Evolutionary conservation across 176 grass and related monocot species (phyloP).

Genomic region (Phyllostachys edulis): DNA sequence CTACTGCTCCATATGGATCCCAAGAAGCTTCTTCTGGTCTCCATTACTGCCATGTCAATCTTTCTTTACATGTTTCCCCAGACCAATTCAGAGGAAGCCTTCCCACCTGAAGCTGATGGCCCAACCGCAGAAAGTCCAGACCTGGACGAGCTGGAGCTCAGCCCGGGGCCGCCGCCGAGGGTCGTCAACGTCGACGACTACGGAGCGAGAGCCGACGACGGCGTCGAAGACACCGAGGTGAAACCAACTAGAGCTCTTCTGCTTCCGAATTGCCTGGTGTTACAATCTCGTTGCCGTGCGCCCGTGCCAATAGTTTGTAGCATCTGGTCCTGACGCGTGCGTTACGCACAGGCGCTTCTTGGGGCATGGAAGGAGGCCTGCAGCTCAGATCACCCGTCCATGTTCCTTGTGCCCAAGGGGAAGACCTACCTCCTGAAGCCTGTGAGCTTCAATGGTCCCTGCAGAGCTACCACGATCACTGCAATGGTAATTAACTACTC

Average conservation of each 20-base stretch:
- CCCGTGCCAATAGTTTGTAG: neutral
- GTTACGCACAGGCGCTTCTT: conserved; percentile 55
- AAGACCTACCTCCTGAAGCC: conserved; percentile 63
- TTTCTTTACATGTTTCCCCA: neutral
- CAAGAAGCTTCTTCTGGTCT: conserved; percentile 19
- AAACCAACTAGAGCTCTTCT: neutral
- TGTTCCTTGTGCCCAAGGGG: conserved; percentile 37
- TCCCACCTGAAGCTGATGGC: conserved; percentile 21
- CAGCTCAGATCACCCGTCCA: conserved; percentile 29
- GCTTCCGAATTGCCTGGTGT: neutral
- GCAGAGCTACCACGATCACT: conserved; percentile 44
- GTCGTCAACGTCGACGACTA: conserved; percentile 57
- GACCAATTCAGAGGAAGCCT: conserved; percentile 18
- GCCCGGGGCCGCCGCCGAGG: conserved; percentile 6
- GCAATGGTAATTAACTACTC: neutral
- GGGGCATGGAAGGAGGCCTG: conserved; percentile 64
- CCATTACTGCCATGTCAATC: conserved; percentile 25
- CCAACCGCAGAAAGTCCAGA: neutral
- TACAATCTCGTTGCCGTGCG: neutral
- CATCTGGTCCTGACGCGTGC: neutral
- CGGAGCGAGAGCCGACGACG: conserved; percentile 32
- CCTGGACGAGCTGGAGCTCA: conserved; percentile 19
- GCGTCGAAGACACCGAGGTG: conserved; percentile 52
- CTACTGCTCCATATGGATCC: conserved; percentile 31
- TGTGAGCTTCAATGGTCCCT: conserved; percentile 61